Evolutionary conservation across 2,329 filamentous ascomycete genomes (phyloP).

Genomic region (Xylaria polymorpha): DNA sequence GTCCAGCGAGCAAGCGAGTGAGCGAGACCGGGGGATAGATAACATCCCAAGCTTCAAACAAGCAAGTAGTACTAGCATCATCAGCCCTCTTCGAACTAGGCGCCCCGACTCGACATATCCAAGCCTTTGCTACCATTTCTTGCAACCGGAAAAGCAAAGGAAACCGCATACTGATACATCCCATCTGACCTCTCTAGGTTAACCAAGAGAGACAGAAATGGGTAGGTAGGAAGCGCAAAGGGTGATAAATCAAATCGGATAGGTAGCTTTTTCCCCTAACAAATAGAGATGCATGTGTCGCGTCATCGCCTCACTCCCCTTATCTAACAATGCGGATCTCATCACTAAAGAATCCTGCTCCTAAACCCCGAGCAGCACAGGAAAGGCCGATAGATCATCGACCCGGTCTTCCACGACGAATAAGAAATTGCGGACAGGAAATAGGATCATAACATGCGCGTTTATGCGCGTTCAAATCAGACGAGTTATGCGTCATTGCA

Average conservation of each 20-base stretch:
- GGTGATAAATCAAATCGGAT: not conserved
- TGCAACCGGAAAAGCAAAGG: constrained; percentile 19
- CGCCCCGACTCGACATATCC: constrained; percentile 3
- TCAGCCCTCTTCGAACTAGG: not conserved
- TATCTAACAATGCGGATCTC: constrained; percentile 28
- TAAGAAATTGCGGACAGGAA: constrained; percentile 13
- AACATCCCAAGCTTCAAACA: not conserved
- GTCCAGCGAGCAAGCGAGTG: constrained; percentile 6
- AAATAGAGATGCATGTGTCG: constrained; percentile 8
- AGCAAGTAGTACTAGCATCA: not conserved
- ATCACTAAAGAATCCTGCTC: constrained; percentile 14
- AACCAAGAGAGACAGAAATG: not conserved
- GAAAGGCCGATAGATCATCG: not conserved
- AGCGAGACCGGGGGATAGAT: no score
- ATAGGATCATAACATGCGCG: constrained; percentile 33
- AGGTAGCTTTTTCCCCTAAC: not conserved
- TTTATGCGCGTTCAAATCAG: constrained; percentile 32
- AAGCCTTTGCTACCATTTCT: not conserved
- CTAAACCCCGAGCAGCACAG: not conserved
- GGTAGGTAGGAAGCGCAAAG: not conserved
- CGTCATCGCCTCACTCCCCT: constrained; percentile 1
- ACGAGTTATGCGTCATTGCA: constrained; percentile 38
- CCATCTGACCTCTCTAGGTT: constrained; percentile 14
- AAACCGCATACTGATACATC: constrained; percentile 28
- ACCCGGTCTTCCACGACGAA: constrained; percentile 5